Conservation (phyloP, 495 filamentous ascomycete species). For the Baudoinia panamericana region DNA sequence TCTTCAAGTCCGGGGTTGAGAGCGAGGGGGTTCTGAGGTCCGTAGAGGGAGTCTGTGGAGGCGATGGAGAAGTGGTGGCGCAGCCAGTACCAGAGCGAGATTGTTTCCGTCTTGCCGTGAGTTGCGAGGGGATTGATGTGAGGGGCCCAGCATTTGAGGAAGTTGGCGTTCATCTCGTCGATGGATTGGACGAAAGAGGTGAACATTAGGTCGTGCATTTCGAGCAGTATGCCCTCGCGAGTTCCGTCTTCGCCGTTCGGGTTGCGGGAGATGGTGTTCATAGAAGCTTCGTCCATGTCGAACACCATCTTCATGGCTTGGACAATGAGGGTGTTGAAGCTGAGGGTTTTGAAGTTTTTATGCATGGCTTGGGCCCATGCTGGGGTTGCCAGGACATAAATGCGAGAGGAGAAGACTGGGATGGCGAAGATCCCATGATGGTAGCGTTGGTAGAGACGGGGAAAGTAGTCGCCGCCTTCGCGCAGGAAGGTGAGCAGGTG, state of each 20-base stretch:
- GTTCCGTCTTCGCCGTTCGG: slow-evolving; percentile 12
- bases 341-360: slow-evolving; percentile 31
- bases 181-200: slow-evolving; percentile 16
- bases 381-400: slow-evolving; percentile 36
- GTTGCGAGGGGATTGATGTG: slow-evolving; percentile 5
- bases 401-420: slow-evolving; percentile 31
- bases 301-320: slow-evolving; percentile 20
- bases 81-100: slow-evolving; percentile 12
- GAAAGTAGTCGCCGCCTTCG: slow-evolving; percentile 31
- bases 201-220: slow-evolving; percentile 22
- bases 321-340: slow-evolving; percentile 28
- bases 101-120: not conserved
- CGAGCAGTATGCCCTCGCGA: slow-evolving; percentile 12
- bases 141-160: slow-evolving; percentile 1
- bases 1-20: slow-evolving; percentile 19
- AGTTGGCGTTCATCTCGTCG: slow-evolving; percentile 17
- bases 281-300: slow-evolving; percentile 15
- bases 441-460: slow-evolving; percentile 6
- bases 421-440: slow-evolving; percentile 33
- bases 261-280: slow-evolving; percentile 11
- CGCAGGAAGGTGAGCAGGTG: slow-evolving; percentile 33
- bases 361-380: slow-evolving; percentile 33
- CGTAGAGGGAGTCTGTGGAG: slow-evolving; percentile 17
- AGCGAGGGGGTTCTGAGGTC: slow-evolving; percentile 24
- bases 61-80: slow-evolving; percentile 11